Conservation (phyloP, 192 early-diverging fungal species). For the Mortierella alpina region DNA sequence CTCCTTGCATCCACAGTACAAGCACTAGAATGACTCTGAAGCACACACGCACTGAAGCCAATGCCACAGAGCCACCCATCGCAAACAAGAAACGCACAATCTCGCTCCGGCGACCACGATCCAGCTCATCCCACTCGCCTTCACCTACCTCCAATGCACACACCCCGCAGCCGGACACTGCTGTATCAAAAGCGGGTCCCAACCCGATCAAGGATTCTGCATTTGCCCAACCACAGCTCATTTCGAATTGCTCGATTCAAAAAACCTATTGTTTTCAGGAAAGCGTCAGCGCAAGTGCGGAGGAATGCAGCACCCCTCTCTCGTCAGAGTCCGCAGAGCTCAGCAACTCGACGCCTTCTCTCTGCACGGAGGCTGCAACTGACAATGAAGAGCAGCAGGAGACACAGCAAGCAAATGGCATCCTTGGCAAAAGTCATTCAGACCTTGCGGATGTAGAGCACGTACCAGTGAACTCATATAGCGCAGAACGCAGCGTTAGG, state of each 20-base stretch:
- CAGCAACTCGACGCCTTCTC: background rate
- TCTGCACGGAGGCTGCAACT: background rate
- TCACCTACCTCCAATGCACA: background rate
- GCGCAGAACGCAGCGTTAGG: background rate
- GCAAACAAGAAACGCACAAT: conserved; percentile 20
- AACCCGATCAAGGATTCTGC: background rate
- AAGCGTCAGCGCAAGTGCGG: background rate
- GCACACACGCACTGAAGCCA: background rate
- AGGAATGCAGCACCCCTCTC: background rate
- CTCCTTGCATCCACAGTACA: background rate
- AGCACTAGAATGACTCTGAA: conserved; percentile 22
- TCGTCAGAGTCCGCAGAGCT: background rate
- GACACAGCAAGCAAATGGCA: conserved; percentile 11
- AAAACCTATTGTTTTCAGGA: conserved; percentile 24
- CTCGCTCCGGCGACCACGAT: conserved; percentile 25
- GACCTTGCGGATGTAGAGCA: conserved; percentile 15
- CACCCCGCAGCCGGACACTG: background rate
- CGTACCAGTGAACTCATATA: background rate
- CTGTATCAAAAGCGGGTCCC: background rate
- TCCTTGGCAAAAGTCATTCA: conserved; percentile 13
- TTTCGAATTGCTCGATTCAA: conserved; percentile 16
- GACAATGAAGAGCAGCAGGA: background rate
- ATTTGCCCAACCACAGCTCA: background rate
- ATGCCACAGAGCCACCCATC: conserved; percentile 1
- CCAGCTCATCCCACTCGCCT: background rate